Percentiles rank a stretch among this genome's conserved stretches.
These are phyloP conservation scores for Microthyrium microscopicum DNA, from an alignment of 2,329 filamentous ascomycete species.

Conservation along the genomic window DNA sequence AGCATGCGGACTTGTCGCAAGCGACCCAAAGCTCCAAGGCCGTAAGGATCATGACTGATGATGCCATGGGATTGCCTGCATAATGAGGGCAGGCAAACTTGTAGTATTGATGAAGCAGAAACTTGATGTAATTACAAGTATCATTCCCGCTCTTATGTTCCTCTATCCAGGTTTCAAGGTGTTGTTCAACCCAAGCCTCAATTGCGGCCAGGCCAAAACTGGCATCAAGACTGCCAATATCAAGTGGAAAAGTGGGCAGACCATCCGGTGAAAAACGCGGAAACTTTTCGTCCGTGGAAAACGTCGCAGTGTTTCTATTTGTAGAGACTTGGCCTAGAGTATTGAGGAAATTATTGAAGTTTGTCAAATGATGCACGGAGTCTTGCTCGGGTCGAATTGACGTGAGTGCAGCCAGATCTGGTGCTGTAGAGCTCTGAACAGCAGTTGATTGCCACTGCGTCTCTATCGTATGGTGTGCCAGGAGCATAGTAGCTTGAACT, in stretches of 20 bases:
- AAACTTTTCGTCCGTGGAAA: not conserved
- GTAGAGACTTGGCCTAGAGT: not conserved
- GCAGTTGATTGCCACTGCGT: not conserved
- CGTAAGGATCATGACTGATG: slow-evolving; percentile 29
- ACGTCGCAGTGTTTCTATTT: not conserved
- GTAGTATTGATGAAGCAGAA: not conserved
- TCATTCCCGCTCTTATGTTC: not conserved
- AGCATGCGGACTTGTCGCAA: slow-evolving; percentile 33
- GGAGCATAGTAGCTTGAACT: not conserved
- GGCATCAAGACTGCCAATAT: not conserved
- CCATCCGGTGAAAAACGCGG: not conserved
- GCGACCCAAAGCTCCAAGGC: slow-evolving; percentile 40
- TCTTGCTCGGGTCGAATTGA: not conserved
- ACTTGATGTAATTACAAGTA: not conserved
- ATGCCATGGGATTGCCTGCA: not conserved
- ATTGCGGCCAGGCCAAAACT: not conserved
- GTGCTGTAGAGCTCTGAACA: not conserved
- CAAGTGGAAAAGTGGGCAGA: not conserved
- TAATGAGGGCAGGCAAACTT: not conserved
- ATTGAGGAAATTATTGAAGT: not conserved
- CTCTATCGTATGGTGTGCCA: not conserved
- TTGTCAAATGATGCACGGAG: not conserved
- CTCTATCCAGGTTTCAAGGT: not conserved
- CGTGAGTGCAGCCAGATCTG: not conserved
- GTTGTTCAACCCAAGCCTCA: not conserved